Percentiles rank a stretch among this genome's conserved stretches.
Conservation (phyloP, 2,329 filamentous ascomycete species). For the Zalaria sp. region DNA sequence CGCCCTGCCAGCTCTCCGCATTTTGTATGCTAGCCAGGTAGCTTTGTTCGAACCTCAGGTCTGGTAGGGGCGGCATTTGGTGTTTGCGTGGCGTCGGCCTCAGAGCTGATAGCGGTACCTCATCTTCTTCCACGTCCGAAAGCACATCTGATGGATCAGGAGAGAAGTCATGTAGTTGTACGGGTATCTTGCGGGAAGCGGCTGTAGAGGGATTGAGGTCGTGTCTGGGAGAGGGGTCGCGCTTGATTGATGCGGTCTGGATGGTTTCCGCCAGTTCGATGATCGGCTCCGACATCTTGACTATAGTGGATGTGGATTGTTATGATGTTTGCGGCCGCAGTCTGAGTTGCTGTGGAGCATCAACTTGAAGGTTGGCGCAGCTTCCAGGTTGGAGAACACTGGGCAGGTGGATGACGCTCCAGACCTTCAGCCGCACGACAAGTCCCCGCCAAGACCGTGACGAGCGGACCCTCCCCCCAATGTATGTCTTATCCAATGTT, state of each 20-base stretch:
- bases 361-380: not conserved
- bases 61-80: constrained; percentile 56
- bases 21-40: constrained; percentile 79
- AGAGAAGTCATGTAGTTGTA: constrained; percentile 24
- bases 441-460: too few relatives aligned
- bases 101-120: constrained; percentile 55
- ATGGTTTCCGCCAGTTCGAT: constrained; percentile 59
- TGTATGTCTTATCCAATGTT: too few relatives aligned
- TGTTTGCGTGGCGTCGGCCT: constrained; percentile 37
- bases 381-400: too few relatives aligned
- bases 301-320: too few relatives aligned
- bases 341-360: too few relatives aligned
- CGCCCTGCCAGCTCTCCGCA: constrained; percentile 64
- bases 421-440: too few relatives aligned
- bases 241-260: constrained; percentile 67
- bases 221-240: constrained; percentile 53
- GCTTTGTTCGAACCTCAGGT: constrained; percentile 94
- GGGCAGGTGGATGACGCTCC: too few relatives aligned
- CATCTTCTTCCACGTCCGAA: constrained; percentile 42
- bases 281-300: constrained; percentile 14
- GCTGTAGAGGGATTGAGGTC: constrained; percentile 72
- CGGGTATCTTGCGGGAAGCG: constrained; percentile 51
- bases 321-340: too few relatives aligned
- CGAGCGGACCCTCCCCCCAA: too few relatives aligned
- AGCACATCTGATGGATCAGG: constrained; percentile 18